Conservation (phyloP, 208 protist species). For the Trypanosomatidae sp. region DNA sequence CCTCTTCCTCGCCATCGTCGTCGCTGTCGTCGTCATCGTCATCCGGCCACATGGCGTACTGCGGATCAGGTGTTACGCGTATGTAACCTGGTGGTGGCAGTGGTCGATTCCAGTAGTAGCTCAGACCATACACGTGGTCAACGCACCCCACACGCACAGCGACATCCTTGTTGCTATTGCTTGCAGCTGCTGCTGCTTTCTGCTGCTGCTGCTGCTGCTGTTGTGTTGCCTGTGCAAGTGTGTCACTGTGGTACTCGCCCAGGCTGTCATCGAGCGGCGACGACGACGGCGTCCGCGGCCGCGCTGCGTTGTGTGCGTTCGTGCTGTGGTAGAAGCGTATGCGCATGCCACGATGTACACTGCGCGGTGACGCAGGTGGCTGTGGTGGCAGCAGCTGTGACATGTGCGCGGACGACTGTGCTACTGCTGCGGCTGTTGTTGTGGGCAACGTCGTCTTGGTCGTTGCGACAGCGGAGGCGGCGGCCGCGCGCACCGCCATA, state of each 20-base stretch:
- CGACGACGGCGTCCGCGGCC: background rate
- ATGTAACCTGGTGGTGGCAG: slow-evolving; percentile 67
- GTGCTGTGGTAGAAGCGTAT: background rate
- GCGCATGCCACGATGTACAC: too few species aligned
- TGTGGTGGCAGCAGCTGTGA: too few species aligned
- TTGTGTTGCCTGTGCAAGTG: background rate
- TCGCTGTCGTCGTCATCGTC: slow-evolving; percentile 3
- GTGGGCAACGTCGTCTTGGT: background rate
- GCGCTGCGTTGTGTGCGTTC: background rate
- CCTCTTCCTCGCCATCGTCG: background rate
- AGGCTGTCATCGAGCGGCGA: too few species aligned
- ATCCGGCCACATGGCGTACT: slow-evolving; percentile 64
- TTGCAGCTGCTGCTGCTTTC: background rate
- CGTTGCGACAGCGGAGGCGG: background rate
- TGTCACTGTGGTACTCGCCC: background rate
- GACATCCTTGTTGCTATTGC: background rate
- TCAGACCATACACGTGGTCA: slow-evolving; percentile 59
- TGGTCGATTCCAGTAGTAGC: slow-evolving; percentile 44
- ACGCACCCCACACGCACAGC: slow-evolving; percentile 5
- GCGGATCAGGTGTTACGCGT: slow-evolving; percentile 34
- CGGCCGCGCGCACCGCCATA: slow-evolving; percentile 12
- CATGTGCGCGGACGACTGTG: background rate
- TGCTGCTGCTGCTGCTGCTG: background rate
- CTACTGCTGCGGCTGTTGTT: too few species aligned
- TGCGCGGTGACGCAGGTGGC: too few species aligned